Base-by-base conservation (phyloP, 176 grass and related monocot genomes). In the Carex scoparia region DNA sequence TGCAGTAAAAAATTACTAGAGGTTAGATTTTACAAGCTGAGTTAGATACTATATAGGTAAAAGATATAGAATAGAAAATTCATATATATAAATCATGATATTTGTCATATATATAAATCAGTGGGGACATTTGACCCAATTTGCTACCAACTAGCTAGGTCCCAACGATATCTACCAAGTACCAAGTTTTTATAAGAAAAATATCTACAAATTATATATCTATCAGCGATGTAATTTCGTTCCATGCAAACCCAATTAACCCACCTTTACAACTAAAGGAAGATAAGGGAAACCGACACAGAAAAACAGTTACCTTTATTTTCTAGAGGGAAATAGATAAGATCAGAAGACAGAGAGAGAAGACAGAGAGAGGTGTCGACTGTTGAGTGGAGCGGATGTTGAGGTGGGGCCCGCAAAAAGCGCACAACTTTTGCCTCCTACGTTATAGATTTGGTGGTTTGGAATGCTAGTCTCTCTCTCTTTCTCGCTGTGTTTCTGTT, bases 371-470 rank as follows among this genome's bases (percentile, higher is more conserved):
- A 61, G n/a, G 55, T 60, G 35, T 37, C 35, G 78, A 51, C 16
- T 61, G 13, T 61, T 1, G 18, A 66, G 35, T 49, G 58, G 60
- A 65, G 30, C 3, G 18, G 35, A 64, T 37, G n/a, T 76, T 42
- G 46, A 27, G n/a, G 69, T 49, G 23, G 76, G 32, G 9, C 79
- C 58, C 32, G 0, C 57, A 81, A 63, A 81, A 81, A 81, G 79
- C 54, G 16, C 57, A 40, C 58, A 12, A 83, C 60, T 83, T 83
- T 81, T 63, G 57, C 73, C 73, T 77, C 73, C 49, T 77, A 77
- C 73, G 72, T 76, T 27, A 56, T 55, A 77, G 58, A 81, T 81
- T 81, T 64, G 79, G 80, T 51, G 80, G 59, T 33, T 44, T 49
- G 28, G 18, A 40, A 66, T 80, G 11, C 14, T 3, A 33, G 78